Evolutionary conservation across 176 grass and related monocot genomes (phyloP).

Genomic region (Tillandsia leiboldiana): DNA sequence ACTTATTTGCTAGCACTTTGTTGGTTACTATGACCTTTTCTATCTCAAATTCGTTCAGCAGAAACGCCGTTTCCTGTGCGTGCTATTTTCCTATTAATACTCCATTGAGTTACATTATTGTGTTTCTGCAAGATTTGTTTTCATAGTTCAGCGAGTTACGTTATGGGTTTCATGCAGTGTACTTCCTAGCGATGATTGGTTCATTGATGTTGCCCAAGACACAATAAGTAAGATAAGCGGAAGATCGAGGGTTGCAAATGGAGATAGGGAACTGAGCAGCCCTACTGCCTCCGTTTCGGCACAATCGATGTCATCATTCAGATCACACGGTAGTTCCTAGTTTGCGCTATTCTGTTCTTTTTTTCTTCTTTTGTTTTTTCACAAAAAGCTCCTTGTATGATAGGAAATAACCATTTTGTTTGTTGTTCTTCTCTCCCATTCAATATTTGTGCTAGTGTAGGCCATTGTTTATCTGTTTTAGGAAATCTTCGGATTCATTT

Average conservation of each 20-base stretch:
- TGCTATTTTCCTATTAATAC: no score
- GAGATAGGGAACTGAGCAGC: conserved; percentile 67
- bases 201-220: conserved; percentile 73
- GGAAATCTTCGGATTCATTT: conserved; percentile 18
- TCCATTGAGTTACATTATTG: no score
- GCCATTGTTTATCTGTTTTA: conserved; percentile 29
- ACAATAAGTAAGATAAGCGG: conserved; percentile 63
- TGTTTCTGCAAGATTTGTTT: no score
- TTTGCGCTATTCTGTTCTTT: conserved; percentile 4
- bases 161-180: conserved; percentile 34
- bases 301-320: conserved; percentile 74
- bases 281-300: conserved; percentile 87
- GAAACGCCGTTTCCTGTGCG: no score
- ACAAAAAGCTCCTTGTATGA: conserved; percentile 37
- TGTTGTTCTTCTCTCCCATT: conserved; percentile 11
- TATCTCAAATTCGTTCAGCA: no score
- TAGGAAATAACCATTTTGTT: conserved; percentile 17
- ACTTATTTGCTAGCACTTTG: no score
- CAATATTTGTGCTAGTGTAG: conserved; percentile 29
- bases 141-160: no score
- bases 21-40: no score
- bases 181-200: conserved; percentile 71
- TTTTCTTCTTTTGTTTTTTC: no score
- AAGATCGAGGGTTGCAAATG: conserved; percentile 47
- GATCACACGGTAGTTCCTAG: conserved; percentile 51